Percentiles rank a stretch among this genome's conserved stretches.
phyloP scores from a whole-genome alignment of 352 stramenopile genomes.

The Saprolegnia diclina region DNA sequence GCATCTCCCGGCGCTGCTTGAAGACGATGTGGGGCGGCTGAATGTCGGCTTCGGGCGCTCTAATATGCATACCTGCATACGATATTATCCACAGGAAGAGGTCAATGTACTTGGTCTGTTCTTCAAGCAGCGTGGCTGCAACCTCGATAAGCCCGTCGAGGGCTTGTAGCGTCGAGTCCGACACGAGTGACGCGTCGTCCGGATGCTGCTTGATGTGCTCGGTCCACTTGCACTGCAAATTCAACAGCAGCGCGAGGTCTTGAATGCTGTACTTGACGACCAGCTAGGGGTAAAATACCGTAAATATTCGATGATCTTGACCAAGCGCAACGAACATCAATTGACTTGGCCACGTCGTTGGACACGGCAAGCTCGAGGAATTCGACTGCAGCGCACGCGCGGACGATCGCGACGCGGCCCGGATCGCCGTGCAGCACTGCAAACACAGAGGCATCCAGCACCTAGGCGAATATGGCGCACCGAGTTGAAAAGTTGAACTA shows the following conservation, averaged over 20 bases:
- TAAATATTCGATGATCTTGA: conserved; percentile 1
- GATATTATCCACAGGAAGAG: too few relatives aligned
- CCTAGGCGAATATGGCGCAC: neutral
- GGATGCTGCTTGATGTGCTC: conserved; percentile 26
- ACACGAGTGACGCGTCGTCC: conserved; percentile 31
- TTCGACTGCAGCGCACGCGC: conserved; percentile 25
- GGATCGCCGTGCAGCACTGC: conserved; percentile 23
- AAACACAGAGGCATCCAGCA: conserved; percentile 25
- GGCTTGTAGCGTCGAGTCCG: conserved; percentile 32
- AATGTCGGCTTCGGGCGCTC: conserved; percentile 20
- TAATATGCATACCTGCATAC: too few relatives aligned
- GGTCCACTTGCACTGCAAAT: conserved; percentile 51
- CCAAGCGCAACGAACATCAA: conserved; percentile 45
- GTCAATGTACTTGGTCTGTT: conserved; percentile 21
- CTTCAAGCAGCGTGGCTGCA: conserved; percentile 28
- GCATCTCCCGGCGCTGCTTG: conserved; percentile 62
- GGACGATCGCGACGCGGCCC: conserved; percentile 12
- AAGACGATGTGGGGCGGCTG: conserved; percentile 77
- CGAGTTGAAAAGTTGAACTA: neutral
- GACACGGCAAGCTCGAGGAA: conserved; percentile 28
- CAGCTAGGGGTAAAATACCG: conserved; percentile 39
- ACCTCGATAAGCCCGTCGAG: conserved; percentile 47
- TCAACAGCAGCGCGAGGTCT: conserved; percentile 44
- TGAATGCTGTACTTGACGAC: conserved; percentile 70
- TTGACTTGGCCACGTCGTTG: conserved; percentile 53